Evolutionary conservation across 1,284 basidiomycete genomes (phyloP).

Genomic region (Leccinum ponderosum): DNA sequence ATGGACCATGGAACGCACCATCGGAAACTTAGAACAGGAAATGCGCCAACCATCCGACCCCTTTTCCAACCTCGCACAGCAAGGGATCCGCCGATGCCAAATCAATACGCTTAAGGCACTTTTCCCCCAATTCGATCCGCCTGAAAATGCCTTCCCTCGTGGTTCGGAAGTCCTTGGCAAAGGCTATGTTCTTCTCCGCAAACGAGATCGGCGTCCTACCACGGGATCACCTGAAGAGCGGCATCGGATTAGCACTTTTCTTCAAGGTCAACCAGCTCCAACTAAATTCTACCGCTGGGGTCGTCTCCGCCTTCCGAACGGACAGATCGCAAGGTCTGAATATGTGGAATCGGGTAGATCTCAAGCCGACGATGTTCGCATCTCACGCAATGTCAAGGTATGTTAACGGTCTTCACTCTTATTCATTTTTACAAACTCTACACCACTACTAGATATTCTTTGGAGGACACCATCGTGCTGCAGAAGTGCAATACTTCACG

Average conservation of each 20-base stretch:
- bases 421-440: too few relatives aligned
- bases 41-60: conserved; percentile 3
- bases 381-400: neutral
- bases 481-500: too few relatives aligned
- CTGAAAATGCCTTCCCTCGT: neutral
- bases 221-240: neutral
- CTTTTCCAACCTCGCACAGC: conserved; percentile 4
- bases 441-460: too few relatives aligned
- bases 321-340: neutral
- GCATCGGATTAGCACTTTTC: neutral
- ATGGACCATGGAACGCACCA: conserved; percentile 16
- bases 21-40: conserved; percentile 10
- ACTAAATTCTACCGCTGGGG: neutral
- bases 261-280: neutral
- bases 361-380: neutral
- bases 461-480: too few relatives aligned
- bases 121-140: neutral
- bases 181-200: neutral
- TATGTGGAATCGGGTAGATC: neutral
- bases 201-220: neutral
- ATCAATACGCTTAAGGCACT: neutral
- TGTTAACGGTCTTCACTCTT: too few relatives aligned
- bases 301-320: neutral
- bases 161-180: neutral
- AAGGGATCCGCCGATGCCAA: neutral